These are phyloP conservation scores for Andrographis paniculata DNA, from an alignment of 305 asterid genomes.

Conservation along the genomic window DNA sequence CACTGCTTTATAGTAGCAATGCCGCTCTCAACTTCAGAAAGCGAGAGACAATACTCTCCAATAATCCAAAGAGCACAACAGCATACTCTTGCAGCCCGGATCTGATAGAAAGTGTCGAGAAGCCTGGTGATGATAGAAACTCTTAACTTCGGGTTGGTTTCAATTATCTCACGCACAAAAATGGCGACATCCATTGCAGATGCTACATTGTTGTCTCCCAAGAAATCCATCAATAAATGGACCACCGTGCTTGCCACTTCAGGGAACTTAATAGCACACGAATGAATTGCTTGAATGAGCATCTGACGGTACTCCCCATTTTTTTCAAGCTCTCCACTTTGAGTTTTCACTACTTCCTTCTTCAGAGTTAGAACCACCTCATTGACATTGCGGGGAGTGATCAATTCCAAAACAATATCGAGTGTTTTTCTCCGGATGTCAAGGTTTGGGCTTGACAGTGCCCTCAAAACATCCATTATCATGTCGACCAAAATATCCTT, in stretches of 20 bases:
- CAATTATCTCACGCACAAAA: constrained; percentile 87
- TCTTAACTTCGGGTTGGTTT: constrained; percentile 86
- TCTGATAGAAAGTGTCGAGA: constrained; percentile 90
- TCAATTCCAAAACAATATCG: constrained; percentile 85
- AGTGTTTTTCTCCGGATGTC: constrained; percentile 87
- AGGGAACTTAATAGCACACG: constrained; percentile 93
- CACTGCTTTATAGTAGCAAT: constrained; percentile 53
- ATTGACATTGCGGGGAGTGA: constrained; percentile 77
- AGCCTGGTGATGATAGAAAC: constrained; percentile 80
- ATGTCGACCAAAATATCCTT: constrained; percentile 80
- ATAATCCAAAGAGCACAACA: constrained; percentile 58
- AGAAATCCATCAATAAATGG: constrained; percentile 91
- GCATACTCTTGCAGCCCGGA: constrained; percentile 89
- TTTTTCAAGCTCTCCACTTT: constrained; percentile 58
- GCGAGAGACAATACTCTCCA: constrained; percentile 88
- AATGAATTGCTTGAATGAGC: constrained; percentile 76
- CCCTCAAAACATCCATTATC: constrained; percentile 96
- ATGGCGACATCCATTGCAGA: constrained; percentile 89
- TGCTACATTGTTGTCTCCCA: constrained; percentile 93
- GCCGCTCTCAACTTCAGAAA: constrained; percentile 81
- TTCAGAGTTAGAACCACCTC: constrained; percentile 89
- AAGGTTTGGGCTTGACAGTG: constrained; percentile 86
- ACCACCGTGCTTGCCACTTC: constrained; percentile 98
- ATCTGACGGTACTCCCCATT: constrained; percentile 50
- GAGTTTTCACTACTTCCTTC: constrained; percentile 95